Evolutionary conservation across 768 basidiomycete species (phyloP).

Genomic region (Porphyrellus cyaneotinctus): DNA sequence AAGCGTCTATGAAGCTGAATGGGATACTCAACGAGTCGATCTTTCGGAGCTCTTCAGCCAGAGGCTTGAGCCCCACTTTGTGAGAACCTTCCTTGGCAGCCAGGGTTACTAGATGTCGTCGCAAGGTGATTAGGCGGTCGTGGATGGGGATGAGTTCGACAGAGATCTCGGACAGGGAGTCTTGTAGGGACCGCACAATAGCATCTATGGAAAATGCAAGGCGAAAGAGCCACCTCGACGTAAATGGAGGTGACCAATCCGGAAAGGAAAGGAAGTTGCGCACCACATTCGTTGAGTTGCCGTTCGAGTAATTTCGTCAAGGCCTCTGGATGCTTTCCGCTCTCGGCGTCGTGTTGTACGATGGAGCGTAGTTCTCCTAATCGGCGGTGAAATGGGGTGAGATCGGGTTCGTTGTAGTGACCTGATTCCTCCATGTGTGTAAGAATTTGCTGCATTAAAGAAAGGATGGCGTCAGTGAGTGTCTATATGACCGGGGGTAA

Average conservation of each 20-base stretch:
- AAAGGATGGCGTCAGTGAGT: conserved; percentile 22
- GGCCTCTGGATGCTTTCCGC: conserved; percentile 78
- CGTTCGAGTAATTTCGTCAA: conserved; percentile 87
- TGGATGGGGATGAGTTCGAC: conserved; percentile 89
- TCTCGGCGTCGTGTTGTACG: conserved; percentile 76
- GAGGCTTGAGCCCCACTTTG: conserved; percentile 83
- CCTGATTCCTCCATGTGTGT: conserved; percentile 95
- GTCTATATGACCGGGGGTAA: conserved; percentile 19
- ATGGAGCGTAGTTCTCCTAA: conserved; percentile 80
- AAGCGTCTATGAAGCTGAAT: conserved; percentile 12
- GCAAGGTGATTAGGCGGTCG: conserved; percentile 79
- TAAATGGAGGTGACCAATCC: neutral
- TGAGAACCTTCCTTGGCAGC: conserved; percentile 83
- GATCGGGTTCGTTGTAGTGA: conserved; percentile 88
- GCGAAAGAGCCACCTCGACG: neutral
- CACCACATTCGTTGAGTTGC: conserved; percentile 90
- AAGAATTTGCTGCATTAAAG: conserved; percentile 73
- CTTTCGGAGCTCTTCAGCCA: conserved; percentile 89
- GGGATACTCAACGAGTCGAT: conserved; percentile 88
- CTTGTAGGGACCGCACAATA: conserved; percentile 72
- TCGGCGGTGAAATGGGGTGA: conserved; percentile 81
- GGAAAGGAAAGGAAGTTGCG: conserved; percentile 30
- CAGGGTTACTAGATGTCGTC: conserved; percentile 84
- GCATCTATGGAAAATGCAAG: conserved; percentile 47
- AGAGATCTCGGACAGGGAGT: conserved; percentile 82